Conservation (phyloP, 345 rosid species). For the Camelina laxa region DNA sequence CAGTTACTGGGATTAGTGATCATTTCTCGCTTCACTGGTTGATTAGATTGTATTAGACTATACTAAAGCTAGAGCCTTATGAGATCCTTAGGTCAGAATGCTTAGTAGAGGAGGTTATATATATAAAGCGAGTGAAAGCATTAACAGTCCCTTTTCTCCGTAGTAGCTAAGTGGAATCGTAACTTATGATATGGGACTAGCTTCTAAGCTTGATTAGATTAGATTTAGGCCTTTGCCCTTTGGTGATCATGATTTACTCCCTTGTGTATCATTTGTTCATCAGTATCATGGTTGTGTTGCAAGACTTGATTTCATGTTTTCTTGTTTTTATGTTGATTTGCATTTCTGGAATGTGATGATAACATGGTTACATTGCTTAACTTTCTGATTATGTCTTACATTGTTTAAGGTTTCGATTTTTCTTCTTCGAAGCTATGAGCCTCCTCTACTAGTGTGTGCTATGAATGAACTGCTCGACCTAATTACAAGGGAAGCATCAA, state of each 20-base stretch:
- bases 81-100: not conserved
- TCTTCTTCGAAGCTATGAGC: constrained; percentile 59
- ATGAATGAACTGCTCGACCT: constrained; percentile 61
- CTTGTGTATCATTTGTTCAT: constrained; percentile 5
- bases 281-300: not conserved
- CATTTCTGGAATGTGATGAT: not conserved
- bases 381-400: constrained; percentile 23
- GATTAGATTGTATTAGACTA: not conserved
- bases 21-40: constrained; percentile 19
- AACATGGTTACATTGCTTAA: not conserved
- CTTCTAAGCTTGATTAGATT: not conserved
- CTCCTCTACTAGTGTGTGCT: constrained; percentile 64
- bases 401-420: constrained; percentile 62
- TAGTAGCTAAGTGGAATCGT: not conserved
- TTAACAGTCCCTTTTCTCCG: not conserved
- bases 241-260: not conserved
- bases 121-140: not conserved
- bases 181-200: constrained; percentile 12
- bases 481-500: constrained; percentile 46
- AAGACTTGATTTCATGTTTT: constrained; percentile 4
- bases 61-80: not conserved
- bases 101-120: not conserved
- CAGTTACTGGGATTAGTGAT: constrained; percentile 2
- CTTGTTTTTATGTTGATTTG: not conserved
- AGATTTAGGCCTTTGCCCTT: not conserved